Percentiles rank a stretch among this genome's conserved stretches.
These are phyloP conservation scores for Suillus sp. DNA, from an alignment of 768 basidiomycete genomes.

Conservation along the genomic window DNA sequence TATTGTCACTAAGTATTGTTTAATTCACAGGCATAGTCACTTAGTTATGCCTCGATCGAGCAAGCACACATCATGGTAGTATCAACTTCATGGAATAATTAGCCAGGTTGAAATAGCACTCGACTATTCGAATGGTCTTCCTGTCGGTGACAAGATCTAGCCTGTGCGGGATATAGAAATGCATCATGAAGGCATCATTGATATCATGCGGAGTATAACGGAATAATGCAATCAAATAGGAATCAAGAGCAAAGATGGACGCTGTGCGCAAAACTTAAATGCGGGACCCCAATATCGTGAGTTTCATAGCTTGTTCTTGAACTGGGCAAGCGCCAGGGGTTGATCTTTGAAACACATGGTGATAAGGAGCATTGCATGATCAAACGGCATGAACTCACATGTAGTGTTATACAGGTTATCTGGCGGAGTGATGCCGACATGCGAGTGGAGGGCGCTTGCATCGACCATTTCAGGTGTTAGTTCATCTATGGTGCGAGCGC, in stretches of 20 bases:
- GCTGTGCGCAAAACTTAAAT: not conserved
- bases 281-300: not conserved
- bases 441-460: slow-evolving; percentile 64
- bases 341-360: slow-evolving; percentile 25
- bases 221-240: not conserved
- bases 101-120: not conserved
- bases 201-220: not conserved
- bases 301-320: slow-evolving; percentile 20
- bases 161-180: not conserved
- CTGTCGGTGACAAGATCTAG: not conserved
- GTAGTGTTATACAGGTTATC: slow-evolving; percentile 80
- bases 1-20: not conserved
- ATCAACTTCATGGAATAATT: not conserved
- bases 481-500: slow-evolving; percentile 78
- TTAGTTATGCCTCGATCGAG: not conserved
- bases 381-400: slow-evolving; percentile 56
- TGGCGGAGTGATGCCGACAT: slow-evolving; percentile 66
- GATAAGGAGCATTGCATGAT: not conserved
- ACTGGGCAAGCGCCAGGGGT: slow-evolving; percentile 33
- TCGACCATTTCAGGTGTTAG: slow-evolving; percentile 92
- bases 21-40: not conserved
- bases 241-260: not conserved
- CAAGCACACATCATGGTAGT: not conserved
- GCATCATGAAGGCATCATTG: not conserved
- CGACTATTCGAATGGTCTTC: not conserved